These are phyloP conservation scores for Rutstroemia sp. DNA, from an alignment of 2,329 filamentous ascomycete genomes.

Conservation along the genomic window DNA sequence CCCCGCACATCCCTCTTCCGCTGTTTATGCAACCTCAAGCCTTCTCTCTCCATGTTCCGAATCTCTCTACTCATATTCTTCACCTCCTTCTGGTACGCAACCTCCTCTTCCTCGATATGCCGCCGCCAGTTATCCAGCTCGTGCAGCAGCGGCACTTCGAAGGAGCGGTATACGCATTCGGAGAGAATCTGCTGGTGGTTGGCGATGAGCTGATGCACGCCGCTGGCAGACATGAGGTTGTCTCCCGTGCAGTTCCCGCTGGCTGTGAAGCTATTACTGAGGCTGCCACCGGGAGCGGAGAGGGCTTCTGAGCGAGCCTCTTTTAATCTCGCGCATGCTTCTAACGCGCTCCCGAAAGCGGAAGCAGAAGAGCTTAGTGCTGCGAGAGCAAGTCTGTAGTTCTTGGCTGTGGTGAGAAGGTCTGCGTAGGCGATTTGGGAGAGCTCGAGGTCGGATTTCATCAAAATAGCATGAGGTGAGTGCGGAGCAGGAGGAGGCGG, in stretches of 20 bases:
- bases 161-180: constrained; percentile 60
- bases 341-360: constrained; percentile 55
- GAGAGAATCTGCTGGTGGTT: constrained; percentile 65
- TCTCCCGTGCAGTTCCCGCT: constrained; percentile 53
- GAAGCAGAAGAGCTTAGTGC: constrained; percentile 54
- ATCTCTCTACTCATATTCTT: constrained; percentile 52
- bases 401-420: constrained; percentile 53
- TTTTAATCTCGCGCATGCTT: constrained; percentile 61
- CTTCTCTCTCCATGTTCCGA: constrained; percentile 56
- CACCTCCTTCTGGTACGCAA: constrained; percentile 48
- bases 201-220: constrained; percentile 59
- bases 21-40: constrained; percentile 51
- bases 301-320: constrained; percentile 56
- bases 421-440: constrained; percentile 57
- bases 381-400: constrained; percentile 55
- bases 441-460: constrained; percentile 53
- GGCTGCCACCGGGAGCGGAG: constrained; percentile 27
- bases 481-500: constrained; percentile 53
- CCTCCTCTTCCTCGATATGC: constrained; percentile 58
- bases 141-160: constrained; percentile 62
- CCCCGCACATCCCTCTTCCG: constrained; percentile 52
- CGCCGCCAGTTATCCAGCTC: constrained; percentile 59
- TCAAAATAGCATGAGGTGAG: constrained; percentile 51
- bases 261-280: constrained; percentile 38
- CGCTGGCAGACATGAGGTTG: constrained; percentile 52